These are phyloP conservation scores for Hypoxylon sp. DNA, from an alignment of 2,329 filamentous ascomycete species.

Conservation along the genomic window DNA sequence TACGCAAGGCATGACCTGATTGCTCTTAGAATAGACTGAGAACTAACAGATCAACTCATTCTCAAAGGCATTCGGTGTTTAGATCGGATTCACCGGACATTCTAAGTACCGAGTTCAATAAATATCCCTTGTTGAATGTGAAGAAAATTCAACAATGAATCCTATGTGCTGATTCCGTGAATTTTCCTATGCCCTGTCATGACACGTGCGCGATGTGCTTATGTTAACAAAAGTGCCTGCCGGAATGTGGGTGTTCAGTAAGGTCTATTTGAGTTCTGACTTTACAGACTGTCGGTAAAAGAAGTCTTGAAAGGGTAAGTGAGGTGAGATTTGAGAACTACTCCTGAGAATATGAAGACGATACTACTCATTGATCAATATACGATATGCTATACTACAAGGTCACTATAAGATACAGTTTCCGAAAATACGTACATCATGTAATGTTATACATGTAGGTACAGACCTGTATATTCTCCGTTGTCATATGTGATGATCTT, in stretches of 20 bases:
- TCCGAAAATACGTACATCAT: too few relatives aligned
- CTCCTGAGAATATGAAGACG: too few relatives aligned
- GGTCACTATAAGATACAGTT: not conserved
- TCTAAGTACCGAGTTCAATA: not conserved
- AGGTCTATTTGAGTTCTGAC: not conserved
- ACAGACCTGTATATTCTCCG: not conserved
- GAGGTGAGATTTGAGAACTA: too few relatives aligned
- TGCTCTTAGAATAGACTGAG: slow-evolving; percentile 16
- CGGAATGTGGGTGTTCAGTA: not conserved
- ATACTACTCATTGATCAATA: too few relatives aligned
- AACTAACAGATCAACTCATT: slow-evolving; percentile 4
- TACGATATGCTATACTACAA: too few relatives aligned
- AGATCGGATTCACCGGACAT: slow-evolving; percentile 19
- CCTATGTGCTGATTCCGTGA: slow-evolving; percentile 12
- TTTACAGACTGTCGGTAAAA: not conserved
- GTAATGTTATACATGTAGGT: too few relatives aligned
- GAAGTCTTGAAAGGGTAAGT: too few relatives aligned
- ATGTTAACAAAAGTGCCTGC: not conserved
- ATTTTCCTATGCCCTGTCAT: slow-evolving; percentile 15
- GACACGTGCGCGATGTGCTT: slow-evolving; percentile 19
- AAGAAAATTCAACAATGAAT: slow-evolving; percentile 11
- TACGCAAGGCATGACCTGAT: slow-evolving; percentile 1
- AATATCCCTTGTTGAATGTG: slow-evolving; percentile 12
- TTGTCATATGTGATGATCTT: not conserved
- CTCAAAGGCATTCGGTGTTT: not conserved